Base-by-base conservation (phyloP, 495 filamentous ascomycete genomes). In the Penicillium samsonianum region DNA sequence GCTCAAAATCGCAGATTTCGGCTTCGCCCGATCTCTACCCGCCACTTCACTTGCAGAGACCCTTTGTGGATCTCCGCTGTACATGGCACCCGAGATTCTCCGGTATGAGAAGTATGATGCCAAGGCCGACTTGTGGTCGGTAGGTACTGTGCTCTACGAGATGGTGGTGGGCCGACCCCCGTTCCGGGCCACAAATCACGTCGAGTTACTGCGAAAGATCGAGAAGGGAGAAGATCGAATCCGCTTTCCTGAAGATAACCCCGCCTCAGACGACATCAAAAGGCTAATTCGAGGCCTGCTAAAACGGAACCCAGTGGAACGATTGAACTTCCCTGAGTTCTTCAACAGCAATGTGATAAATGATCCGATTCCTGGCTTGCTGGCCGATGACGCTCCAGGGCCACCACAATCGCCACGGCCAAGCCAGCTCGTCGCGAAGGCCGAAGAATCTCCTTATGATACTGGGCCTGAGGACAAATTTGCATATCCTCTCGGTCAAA, bases 41-140 rank as follows among this genome's bases (percentile, higher is more conserved):
- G 81, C 88, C 10, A 92, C 93, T 1, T 90, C 93, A 2, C 78
- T 98, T 42, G 94, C 94, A 8, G 94, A 98, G 68, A 98, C 94
- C 3, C 80, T 98, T 6, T 98, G 94, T 70, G 94, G 94, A 31
- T 98, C 94, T n/a, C 94, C 94, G 14, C 80, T 98, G 23, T 98
- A 98, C 73, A 98, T 98, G 94, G 94, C 94, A 1, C 94, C 94
- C 2, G 94, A 98, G 73, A 98, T 98, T 57, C 82, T 98, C 41
- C 86, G 92, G 41, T 98, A 97, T 63, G 92, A 98, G 68, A 92
- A 92, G 69, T 98, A 98, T 71, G 93, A 96, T 75, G 91, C 92
- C 43, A 95, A 92, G 68, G 94, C 92, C 40, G 94, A 98, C 78
- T 75, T 98, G 35, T 98, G 94, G 94, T 98, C 94, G 20, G 90